Evolutionary conservation across 345 rosid species (phyloP).

Genomic region (Erucastrum elatum): DNA sequence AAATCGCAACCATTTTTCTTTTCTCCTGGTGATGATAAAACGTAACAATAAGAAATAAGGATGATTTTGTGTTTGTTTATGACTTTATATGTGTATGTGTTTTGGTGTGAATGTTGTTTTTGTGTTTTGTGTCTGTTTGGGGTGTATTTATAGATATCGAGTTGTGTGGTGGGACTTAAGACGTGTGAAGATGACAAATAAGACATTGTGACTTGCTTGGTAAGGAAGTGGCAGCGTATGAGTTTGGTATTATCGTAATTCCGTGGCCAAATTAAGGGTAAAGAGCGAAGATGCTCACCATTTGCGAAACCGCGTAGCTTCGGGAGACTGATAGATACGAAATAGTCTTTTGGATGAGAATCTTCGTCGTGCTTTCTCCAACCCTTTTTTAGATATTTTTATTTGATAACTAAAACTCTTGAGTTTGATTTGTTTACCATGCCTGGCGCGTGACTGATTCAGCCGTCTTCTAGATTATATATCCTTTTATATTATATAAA

Average conservation of each 20-base stretch:
- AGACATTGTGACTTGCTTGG: background rate
- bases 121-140: background rate
- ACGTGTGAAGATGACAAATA: background rate
- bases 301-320: background rate
- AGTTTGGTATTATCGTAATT: background rate
- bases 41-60: no score
- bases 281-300: background rate
- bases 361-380: background rate
- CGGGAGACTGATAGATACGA: background rate
- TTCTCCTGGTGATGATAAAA: no score
- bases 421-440: background rate
- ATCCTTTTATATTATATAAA: no score
- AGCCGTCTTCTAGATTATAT: constrained; percentile 33
- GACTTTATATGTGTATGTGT: background rate
- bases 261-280: background rate
- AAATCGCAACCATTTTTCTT: no score
- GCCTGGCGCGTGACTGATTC: background rate
- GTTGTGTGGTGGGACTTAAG: background rate
- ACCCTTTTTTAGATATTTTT: constrained; percentile 1
- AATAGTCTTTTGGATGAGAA: background rate
- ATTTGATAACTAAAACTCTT: no score
- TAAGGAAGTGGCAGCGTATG: background rate
- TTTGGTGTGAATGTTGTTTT: background rate
- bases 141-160: background rate
- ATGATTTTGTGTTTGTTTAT: no score